Conservation (phyloP, 176 grass and related monocot species). For the Triticum dicoccoides region DNA sequence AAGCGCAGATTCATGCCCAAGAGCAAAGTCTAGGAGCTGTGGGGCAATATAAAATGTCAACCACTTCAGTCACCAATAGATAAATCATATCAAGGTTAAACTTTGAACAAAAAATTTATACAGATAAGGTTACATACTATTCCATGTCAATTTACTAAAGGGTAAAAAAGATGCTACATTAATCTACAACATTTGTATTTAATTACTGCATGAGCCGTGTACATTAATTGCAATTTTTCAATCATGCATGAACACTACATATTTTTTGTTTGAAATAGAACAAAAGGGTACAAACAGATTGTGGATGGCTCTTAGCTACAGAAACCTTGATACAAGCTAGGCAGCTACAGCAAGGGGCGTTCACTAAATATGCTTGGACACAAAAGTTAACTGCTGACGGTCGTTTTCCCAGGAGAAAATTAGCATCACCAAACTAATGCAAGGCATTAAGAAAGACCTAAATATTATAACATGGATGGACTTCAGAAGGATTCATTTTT, state of each 20-base stretch:
- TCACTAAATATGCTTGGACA: conserved; percentile 5
- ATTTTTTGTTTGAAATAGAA: not conserved
- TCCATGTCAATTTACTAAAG: conserved; percentile 21
- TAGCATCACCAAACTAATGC: not conserved
- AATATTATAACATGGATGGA: not conserved
- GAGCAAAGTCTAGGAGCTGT: conserved; percentile 92
- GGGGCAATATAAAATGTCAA: conserved; percentile 30
- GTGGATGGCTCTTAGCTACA: conserved; percentile 9
- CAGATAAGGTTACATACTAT: not conserved
- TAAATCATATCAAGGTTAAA: conserved; percentile 25
- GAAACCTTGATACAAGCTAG: not conserved
- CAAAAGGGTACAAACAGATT: not conserved
- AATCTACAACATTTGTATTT: not conserved
- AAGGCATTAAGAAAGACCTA: not conserved
- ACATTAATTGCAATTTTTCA: conserved; percentile 27
- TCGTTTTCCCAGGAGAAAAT: not conserved
- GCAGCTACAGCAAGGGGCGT: not conserved
- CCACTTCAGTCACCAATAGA: conserved; percentile 18
- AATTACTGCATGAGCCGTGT: not conserved
- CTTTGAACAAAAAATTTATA: not conserved
- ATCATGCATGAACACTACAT: not conserved
- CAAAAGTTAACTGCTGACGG: not conserved
- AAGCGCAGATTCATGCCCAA: conserved; percentile 98
- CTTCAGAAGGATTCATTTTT: not conserved
- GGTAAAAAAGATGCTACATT: not conserved